Base-by-base conservation (phyloP, 2,329 filamentous ascomycete genomes). In the Nemania sp. region DNA sequence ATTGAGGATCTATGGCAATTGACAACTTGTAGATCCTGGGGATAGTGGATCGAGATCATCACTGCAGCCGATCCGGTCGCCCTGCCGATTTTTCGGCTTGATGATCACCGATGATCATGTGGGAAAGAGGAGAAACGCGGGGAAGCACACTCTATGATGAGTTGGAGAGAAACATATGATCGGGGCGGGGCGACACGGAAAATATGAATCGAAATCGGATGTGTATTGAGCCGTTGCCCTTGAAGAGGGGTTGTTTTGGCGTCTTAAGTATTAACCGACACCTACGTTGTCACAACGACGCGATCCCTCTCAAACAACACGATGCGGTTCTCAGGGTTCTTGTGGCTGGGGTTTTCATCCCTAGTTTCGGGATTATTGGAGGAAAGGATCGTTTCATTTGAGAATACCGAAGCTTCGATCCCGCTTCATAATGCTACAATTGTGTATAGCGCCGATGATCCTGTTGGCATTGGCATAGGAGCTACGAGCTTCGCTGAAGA, bases 401-500 rank as follows among this genome's bases (percentile, higher is more conserved):
- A 70, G n/a, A 60, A 11, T 26, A 24, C 47, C 1, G 47, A 56
- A 13, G 64, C 29, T 13, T 65, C 66, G 29, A 57, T 71, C 2
- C 43, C 68, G 18, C 49, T 73, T 15, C 68, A 71, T 24, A 51
- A 66, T 47, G 70, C 70, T 41, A 57, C 66, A 10, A 67, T 73
- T 26, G 59, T 70, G 11, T 72, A 71, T n/a, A 51, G 61, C 24
- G 60, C 66, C 3, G 69, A 73, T 22, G 73, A 73, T 29, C 68
- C 62, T 18, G 47, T 68, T 22, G 74, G 73, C 13, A 53, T 75
- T 15, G 64, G 65, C 29, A 73, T 75, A 22, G 73, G 70, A n/a
- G 62, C 53, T 3, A 62, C 62, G 7, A 74, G 67, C 24, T 66
- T 76, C 1, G 72, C 67, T 3, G 61, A 63, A 0, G 78, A 79